These are phyloP conservation scores for Yarrowia divulgata DNA, from an alignment of 805 yeast species.

Conservation along the genomic window DNA sequence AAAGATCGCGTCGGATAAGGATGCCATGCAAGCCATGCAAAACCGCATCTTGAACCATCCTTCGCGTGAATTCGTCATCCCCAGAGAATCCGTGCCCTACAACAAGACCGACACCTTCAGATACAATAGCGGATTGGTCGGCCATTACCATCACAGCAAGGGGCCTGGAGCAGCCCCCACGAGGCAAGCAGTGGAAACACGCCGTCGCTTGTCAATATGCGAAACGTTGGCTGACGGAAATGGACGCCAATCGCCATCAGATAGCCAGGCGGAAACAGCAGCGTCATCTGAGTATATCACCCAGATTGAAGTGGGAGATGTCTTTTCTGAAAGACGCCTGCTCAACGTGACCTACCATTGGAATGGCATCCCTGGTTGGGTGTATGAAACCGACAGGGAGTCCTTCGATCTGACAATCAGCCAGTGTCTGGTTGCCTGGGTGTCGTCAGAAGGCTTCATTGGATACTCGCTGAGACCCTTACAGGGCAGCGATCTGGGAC, in stretches of 20 bases:
- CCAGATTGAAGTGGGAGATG: constrained; percentile 16
- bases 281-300: constrained; percentile 1
- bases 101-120: constrained; percentile 36
- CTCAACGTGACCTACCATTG: constrained; percentile 37
- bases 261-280: background rate
- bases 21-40: constrained; percentile 35
- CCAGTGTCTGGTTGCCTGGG: constrained; percentile 40
- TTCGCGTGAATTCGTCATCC: constrained; percentile 40
- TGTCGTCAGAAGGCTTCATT: constrained; percentile 30
- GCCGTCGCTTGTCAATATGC: constrained; percentile 8
- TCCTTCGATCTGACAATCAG: constrained; percentile 40
- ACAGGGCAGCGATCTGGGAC: background rate
- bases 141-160: constrained; percentile 40
- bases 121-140: constrained; percentile 26
- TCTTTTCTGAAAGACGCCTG: constrained; percentile 23
- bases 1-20: constrained; percentile 3
- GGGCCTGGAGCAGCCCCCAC: constrained; percentile 7
- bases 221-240: background rate
- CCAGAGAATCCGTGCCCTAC: constrained; percentile 41
- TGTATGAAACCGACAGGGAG: constrained; percentile 36
- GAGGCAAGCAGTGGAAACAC: background rate
- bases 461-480: constrained; percentile 15
- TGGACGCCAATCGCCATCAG: background rate
- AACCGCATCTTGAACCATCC: constrained; percentile 42
- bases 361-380: constrained; percentile 39